Percentiles rank a stretch among this genome's conserved stretches.
Conservation (phyloP, 805 yeast genomes). For the Yamadazyma olivae region DNA sequence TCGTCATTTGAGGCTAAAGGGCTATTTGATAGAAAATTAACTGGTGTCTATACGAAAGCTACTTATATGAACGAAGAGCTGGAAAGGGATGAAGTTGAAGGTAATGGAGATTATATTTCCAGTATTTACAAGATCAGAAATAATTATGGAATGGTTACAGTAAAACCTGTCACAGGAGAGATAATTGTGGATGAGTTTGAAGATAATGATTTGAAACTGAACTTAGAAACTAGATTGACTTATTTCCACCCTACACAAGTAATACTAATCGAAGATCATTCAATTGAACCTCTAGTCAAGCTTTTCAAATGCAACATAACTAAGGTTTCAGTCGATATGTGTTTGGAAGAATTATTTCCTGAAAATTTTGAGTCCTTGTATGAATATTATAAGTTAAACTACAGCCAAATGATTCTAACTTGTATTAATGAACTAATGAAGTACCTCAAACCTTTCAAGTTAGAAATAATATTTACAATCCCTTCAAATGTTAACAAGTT, state of each 20-base stretch:
- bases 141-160: constrained; percentile 52
- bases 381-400: constrained; percentile 23
- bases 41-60: constrained; percentile 75
- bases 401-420: constrained; percentile 19
- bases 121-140: constrained; percentile 29
- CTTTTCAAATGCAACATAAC: constrained; percentile 8
- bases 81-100: constrained; percentile 10
- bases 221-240: constrained; percentile 68
- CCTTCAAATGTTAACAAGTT: constrained; percentile 53
- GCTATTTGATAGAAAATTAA: constrained; percentile 65
- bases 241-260: constrained; percentile 81
- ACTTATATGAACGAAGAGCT: constrained; percentile 70
- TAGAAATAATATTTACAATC: constrained; percentile 55
- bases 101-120: constrained; percentile 44
- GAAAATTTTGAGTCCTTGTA: constrained; percentile 12
- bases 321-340: constrained; percentile 8
- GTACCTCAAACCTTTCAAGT: constrained; percentile 62
- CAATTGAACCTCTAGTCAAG: constrained; percentile 16
- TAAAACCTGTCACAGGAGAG: constrained; percentile 73
- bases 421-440: constrained; percentile 46
- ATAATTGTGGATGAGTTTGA: constrained; percentile 66
- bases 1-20: constrained; percentile 45
- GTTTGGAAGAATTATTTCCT: constrained; percentile 2
- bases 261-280: constrained; percentile 32
- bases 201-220: constrained; percentile 56